A percentile compares a stretch with the other conserved stretches of the same genome.
Evolutionary conservation across 306 rosid species (phyloP).

Genomic region (Mimosa pudica): DNA sequence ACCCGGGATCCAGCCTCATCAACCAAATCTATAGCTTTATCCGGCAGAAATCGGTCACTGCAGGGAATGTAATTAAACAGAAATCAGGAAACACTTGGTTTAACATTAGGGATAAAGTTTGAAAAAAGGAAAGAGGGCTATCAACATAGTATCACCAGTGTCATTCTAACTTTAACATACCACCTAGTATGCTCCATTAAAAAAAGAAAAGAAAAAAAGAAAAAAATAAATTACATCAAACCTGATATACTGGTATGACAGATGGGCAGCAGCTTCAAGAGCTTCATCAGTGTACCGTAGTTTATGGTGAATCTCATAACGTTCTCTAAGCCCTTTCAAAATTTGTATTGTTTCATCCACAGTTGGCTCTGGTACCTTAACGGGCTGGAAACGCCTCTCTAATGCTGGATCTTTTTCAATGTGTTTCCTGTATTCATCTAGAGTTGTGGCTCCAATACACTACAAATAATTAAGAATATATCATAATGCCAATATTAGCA

Average conservation of each 20-base stretch:
- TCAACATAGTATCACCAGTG: background rate
- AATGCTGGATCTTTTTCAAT: conserved; percentile 96
- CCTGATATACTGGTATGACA: conserved; percentile 98
- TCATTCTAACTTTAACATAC: conserved; percentile 12
- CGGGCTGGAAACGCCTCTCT: conserved; percentile 97
- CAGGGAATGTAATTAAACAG: conserved; percentile 28
- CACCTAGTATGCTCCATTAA: conserved; percentile 3
- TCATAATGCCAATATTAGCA: conserved; percentile 19
- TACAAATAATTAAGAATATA: conserved; percentile 43
- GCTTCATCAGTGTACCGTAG: conserved; percentile 97
- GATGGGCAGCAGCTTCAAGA: conserved; percentile 84
- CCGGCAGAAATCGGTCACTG: conserved; percentile 98
- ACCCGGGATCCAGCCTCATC: conserved; percentile 99
- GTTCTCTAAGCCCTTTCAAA: conserved; percentile 92
- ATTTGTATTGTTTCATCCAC: conserved; percentile 95
- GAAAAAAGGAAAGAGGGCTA: background rate
- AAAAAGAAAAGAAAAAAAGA: background rate
- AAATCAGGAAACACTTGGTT: conserved; percentile 20
- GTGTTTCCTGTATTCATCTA: conserved; percentile 97
- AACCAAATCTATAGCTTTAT: conserved; percentile 94
- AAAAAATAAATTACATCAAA: conserved; percentile 27
- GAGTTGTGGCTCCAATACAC: conserved; percentile 99
- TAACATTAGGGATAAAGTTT: background rate
- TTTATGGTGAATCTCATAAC: conserved; percentile 98
- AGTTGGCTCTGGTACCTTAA: conserved; percentile 93